A percentile compares a stretch with the other conserved stretches of the same genome.
These are phyloP conservation scores for Oryza coarctata DNA, from an alignment of 176 grass and related monocot genomes.

Conservation along the genomic window DNA sequence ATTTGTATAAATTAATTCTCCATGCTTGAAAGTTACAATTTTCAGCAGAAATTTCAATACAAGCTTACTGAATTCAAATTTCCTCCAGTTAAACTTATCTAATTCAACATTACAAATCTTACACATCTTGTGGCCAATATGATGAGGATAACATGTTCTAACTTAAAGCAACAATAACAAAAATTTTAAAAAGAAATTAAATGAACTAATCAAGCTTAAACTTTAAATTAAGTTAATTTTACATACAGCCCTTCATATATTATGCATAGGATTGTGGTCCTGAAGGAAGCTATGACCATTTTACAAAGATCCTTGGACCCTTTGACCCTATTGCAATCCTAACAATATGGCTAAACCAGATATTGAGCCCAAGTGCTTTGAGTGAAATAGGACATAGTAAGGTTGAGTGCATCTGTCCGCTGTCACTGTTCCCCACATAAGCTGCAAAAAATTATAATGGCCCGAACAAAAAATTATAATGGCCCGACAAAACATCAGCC, in stretches of 20 bases:
- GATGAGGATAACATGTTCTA: not conserved
- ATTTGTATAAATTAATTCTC: not conserved
- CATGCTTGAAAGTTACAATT: not conserved
- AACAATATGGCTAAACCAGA: not conserved
- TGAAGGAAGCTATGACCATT: slow-evolving; percentile 5
- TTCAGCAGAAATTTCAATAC: not conserved
- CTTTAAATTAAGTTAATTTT: not conserved
- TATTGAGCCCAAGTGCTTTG: not conserved
- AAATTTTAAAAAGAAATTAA: not conserved
- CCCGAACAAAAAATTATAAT: not conserved
- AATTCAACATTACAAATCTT: not conserved
- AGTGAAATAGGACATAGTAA: not conserved
- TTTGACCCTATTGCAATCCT: not conserved
- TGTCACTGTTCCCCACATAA: not conserved
- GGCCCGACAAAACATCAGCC: not conserved
- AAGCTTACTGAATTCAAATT: not conserved
- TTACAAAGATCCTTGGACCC: not conserved
- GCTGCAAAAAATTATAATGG: slow-evolving; percentile 7
- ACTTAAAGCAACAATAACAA: not conserved
- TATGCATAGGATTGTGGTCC: not conserved
- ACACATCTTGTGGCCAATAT: not conserved
- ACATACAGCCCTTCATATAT: not conserved
- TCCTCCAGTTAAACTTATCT: not conserved
- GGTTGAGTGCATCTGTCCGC: slow-evolving; percentile 11
- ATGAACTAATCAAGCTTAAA: not conserved